Evolutionary conservation across 1,284 basidiomycete genomes (phyloP).

Genomic region (Leccinum subfulvum): DNA sequence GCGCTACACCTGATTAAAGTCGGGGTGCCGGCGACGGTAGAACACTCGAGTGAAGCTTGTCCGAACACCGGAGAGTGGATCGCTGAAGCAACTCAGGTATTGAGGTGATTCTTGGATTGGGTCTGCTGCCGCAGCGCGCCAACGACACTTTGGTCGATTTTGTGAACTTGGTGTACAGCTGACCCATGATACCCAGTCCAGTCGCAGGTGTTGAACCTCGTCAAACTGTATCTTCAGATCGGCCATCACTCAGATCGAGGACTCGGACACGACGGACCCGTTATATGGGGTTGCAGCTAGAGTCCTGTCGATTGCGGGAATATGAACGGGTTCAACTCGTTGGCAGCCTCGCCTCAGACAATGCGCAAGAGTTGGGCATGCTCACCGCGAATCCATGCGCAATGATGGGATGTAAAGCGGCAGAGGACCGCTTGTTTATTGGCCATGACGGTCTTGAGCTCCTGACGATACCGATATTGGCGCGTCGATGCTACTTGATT

Average conservation of each 20-base stretch:
- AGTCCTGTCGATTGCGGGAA: slow-evolving; percentile 66
- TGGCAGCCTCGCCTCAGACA: slow-evolving; percentile 39
- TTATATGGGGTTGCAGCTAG: slow-evolving; percentile 72
- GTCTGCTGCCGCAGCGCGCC: slow-evolving; percentile 77
- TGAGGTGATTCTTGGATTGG: slow-evolving; percentile 78
- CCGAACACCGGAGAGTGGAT: too few species aligned
- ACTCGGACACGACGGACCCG: slow-evolving; percentile 74
- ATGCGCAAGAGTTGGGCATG: slow-evolving; percentile 67
- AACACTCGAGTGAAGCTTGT: too few species aligned
- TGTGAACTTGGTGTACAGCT: slow-evolving; percentile 92
- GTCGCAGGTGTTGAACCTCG: slow-evolving; percentile 88
- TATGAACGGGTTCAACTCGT: slow-evolving; percentile 38
- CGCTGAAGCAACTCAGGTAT: too few species aligned
- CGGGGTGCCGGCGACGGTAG: too few species aligned
- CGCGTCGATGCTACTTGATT: slow-evolving; percentile 57
- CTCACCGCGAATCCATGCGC: slow-evolving; percentile 59
- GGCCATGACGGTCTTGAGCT: too few species aligned
- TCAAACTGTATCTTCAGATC: slow-evolving; percentile 92
- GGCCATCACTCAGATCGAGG: slow-evolving; percentile 66
- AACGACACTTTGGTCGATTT: slow-evolving; percentile 87
- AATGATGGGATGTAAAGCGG: slow-evolving; percentile 42
- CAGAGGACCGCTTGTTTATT: too few species aligned
- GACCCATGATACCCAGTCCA: slow-evolving; percentile 92
- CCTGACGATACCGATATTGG: too few species aligned
- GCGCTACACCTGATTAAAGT: too few species aligned